These are phyloP conservation scores for Verticillium nubilum DNA, from an alignment of 2,329 filamentous ascomycete species.

Conservation along the genomic window DNA sequence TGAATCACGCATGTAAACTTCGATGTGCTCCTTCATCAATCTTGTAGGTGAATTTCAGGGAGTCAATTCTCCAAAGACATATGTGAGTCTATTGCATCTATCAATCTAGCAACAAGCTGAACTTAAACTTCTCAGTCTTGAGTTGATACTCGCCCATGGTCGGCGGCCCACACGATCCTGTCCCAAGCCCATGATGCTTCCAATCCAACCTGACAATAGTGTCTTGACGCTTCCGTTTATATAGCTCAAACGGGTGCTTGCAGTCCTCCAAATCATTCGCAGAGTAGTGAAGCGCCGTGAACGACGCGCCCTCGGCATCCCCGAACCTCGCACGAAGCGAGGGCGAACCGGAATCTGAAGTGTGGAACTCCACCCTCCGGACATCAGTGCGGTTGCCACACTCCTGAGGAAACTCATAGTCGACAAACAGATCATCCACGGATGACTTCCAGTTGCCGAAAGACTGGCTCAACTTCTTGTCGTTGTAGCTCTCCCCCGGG, in stretches of 20 bases:
- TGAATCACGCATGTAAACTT: too few species aligned
- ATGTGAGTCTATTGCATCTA: not conserved
- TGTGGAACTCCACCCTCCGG: constrained; percentile 32
- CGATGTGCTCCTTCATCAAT: too few species aligned
- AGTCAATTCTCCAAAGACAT: too few species aligned
- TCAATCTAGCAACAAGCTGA: constrained; percentile 38
- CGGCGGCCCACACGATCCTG: constrained; percentile 55
- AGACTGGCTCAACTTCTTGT: constrained; percentile 40
- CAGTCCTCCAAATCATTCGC: constrained; percentile 47
- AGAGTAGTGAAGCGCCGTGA: constrained; percentile 51
- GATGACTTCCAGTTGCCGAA: constrained; percentile 29
- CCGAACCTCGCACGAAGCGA: constrained; percentile 40
- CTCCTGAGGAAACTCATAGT: constrained; percentile 50
- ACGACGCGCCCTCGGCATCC: constrained; percentile 42
- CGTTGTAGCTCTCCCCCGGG: constrained; percentile 44
- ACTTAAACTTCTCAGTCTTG: constrained; percentile 33
- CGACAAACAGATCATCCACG: constrained; percentile 35
- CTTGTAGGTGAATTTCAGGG: too few species aligned
- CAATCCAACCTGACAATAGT: constrained; percentile 54
- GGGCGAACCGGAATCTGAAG: constrained; percentile 3
- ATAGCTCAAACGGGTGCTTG: constrained; percentile 57
- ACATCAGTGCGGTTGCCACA: constrained; percentile 45
- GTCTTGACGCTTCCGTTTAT: constrained; percentile 39
- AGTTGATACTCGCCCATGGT: constrained; percentile 44
- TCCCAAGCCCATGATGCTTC: constrained; percentile 57